These are phyloP conservation scores for Saccharomyces cerevisiae DNA, from an alignment of 805 yeast genomes.

Conservation along the genomic window DNA sequence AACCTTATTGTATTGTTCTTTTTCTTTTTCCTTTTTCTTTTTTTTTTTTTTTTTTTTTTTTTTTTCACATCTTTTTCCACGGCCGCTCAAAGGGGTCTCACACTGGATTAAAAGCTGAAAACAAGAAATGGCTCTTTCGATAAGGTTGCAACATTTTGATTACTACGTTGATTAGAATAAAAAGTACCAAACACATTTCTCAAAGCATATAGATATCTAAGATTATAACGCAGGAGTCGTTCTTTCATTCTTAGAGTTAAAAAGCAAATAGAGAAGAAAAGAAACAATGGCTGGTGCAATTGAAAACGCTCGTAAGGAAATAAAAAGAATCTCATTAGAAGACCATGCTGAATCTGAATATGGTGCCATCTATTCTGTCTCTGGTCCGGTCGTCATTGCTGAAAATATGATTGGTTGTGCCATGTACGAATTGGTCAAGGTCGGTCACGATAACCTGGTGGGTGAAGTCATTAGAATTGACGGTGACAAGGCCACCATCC, in stretches of 20 bases:
- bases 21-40: neutral
- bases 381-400: constrained; percentile 97
- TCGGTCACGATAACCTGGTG: constrained; percentile 92
- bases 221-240: neutral
- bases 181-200: neutral
- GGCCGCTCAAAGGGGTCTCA: neutral
- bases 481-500: constrained; percentile 95
- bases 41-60: neutral
- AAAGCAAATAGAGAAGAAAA: constrained; percentile 1
- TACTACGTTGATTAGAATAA: neutral
- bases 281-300: constrained; percentile 80
- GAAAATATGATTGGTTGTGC: constrained; percentile 99
- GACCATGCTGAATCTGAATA: constrained; percentile 66
- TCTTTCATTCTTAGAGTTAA: neutral
- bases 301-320: constrained; percentile 92
- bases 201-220: neutral
- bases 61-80: neutral
- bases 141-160: neutral
- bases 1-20: neutral
- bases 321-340: constrained; percentile 76
- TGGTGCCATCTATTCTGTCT: constrained; percentile 87
- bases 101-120: neutral
- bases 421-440: constrained; percentile 97
- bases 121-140: neutral
- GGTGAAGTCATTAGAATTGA: constrained; percentile 98